Percentiles rank a stretch among this genome's conserved stretches.
These are phyloP conservation scores for Fraxinus angustifolia DNA, from an alignment of 305 asterid species.

Conservation along the genomic window DNA sequence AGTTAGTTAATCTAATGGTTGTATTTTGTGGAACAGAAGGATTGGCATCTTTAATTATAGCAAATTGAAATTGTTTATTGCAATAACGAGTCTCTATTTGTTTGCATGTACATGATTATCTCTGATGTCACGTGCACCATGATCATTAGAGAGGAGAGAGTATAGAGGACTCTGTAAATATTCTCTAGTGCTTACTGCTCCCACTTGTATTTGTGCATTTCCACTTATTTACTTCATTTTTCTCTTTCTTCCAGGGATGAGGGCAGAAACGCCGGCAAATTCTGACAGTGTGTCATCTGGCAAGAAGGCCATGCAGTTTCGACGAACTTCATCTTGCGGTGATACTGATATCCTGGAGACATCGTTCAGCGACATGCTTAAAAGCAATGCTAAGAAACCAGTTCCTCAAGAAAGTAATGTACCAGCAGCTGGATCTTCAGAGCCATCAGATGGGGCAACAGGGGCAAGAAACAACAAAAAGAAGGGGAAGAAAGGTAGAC, in stretches of 20 bases:
- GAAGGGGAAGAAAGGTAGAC: conserved; percentile 95
- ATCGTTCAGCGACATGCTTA: conserved; percentile 95
- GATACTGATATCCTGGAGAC: conserved; percentile 85
- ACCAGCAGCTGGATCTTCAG: conserved; percentile 34
- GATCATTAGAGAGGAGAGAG: not conserved
- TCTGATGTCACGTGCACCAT: not conserved
- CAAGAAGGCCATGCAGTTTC: conserved; percentile 55
- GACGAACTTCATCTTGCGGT: conserved; percentile 66
- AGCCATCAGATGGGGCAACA: conserved; percentile 36
- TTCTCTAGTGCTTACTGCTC: not conserved
- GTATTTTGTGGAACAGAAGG: not conserved
- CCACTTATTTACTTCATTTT: not conserved
- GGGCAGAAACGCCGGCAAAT: conserved; percentile 45
- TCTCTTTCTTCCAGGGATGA: conserved; percentile 4
- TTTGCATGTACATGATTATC: not conserved
- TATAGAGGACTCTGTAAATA: not conserved
- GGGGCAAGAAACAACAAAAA: conserved; percentile 60
- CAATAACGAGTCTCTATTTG: not conserved
- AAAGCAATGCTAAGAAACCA: conserved; percentile 69
- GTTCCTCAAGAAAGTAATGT: conserved; percentile 46
- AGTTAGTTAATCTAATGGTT: not conserved
- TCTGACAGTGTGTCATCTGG: conserved; percentile 36
- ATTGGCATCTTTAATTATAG: not conserved
- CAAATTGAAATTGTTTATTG: not conserved
- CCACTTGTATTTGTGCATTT: not conserved